A percentile compares a stretch with the other conserved stretches of the same genome.
Evolutionary conservation across 2,329 filamentous ascomycete genomes (phyloP).

Genomic region (Berkeleyomyces rouxiae): DNA sequence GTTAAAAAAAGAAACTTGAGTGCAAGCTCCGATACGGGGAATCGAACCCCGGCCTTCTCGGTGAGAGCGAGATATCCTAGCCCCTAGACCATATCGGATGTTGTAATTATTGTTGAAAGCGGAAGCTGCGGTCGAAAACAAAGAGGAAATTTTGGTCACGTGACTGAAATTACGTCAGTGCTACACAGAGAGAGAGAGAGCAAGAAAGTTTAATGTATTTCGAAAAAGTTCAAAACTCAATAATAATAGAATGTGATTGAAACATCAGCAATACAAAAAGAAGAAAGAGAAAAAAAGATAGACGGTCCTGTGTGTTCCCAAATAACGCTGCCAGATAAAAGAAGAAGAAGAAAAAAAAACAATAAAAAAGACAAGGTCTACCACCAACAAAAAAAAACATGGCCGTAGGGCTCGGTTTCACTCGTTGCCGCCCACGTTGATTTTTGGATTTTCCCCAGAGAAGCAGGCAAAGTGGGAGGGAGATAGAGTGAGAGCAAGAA

Average conservation of each 20-base stretch:
- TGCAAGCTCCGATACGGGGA: slow-evolving; percentile 16
- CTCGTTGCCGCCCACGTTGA: too few relatives aligned
- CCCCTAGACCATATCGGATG: slow-evolving; percentile 10
- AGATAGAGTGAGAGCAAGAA: neutral
- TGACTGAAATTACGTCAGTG: too few relatives aligned
- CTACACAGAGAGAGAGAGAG: too few relatives aligned
- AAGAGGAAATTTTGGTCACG: too few relatives aligned
- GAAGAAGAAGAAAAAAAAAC: neutral
- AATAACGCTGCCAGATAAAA: neutral
- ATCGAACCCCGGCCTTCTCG: slow-evolving; percentile 17
- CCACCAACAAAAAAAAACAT: neutral
- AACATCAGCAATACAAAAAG: neutral
- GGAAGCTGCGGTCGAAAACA: too few relatives aligned
- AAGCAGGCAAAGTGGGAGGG: neutral
- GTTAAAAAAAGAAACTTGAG: too few relatives aligned
- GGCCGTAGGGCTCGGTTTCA: too few relatives aligned
- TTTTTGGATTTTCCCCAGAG: too few relatives aligned
- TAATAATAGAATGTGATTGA: neutral
- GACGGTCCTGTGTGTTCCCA: neutral
- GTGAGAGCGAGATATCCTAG: slow-evolving; percentile 10
- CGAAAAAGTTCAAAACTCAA: too few relatives aligned
- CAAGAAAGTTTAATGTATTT: too few relatives aligned
- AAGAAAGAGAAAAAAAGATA: neutral
- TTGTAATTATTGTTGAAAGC: too few relatives aligned
- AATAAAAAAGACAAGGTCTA: neutral